phyloP scores from a whole-genome alignment of 179 eudicot genomes.

The Patellifolia procumbens region DNA sequence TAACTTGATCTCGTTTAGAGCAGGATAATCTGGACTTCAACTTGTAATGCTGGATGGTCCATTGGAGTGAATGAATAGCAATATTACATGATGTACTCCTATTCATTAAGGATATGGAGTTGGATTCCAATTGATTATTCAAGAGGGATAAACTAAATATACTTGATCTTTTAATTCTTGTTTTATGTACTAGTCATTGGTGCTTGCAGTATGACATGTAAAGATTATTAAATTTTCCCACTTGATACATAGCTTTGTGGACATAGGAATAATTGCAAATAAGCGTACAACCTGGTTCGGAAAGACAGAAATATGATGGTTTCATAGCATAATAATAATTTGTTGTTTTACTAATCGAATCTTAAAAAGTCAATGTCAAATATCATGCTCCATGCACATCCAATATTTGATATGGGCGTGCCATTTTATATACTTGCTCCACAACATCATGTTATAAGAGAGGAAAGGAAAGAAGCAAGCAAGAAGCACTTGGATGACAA shows the following conservation, averaged over 20 bases:
- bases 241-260: too few species aligned
- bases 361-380: background rate
- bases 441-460: too few species aligned
- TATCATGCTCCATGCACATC: background rate
- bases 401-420: background rate
- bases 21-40: background rate
- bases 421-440: too few species aligned
- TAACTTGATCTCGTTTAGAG: background rate
- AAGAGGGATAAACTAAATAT: background rate
- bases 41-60: background rate
- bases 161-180: background rate
- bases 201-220: too few species aligned
- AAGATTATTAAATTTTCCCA: background rate
- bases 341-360: background rate
- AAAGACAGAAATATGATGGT: too few species aligned
- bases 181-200: too few species aligned
- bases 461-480: too few species aligned
- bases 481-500: too few species aligned
- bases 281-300: too few species aligned
- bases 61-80: background rate
- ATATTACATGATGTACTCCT: constrained; percentile 7
- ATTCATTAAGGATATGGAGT: too few species aligned
- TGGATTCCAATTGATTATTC: background rate
- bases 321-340: too few species aligned
- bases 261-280: too few species aligned